phyloP scores from a whole-genome alignment of 2,329 filamentous ascomycete species.

The Dactylonectria macrodidyma region DNA sequence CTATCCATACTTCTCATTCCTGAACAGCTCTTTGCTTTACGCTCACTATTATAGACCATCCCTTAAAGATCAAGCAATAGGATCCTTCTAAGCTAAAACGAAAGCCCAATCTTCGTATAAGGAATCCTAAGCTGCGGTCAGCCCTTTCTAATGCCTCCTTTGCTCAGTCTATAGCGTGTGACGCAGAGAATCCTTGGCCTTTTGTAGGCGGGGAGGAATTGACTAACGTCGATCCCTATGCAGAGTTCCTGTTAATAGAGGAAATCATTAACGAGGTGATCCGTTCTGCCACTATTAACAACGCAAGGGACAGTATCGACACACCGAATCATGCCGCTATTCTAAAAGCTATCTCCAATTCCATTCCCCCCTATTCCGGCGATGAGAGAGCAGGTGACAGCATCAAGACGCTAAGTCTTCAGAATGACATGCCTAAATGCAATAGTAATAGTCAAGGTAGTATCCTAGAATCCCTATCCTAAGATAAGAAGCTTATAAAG shows the following conservation, averaged over 20 bases:
- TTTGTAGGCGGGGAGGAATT: slow-evolving; percentile 1
- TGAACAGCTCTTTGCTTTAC: neutral
- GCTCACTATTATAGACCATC: neutral
- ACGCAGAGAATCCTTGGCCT: slow-evolving; percentile 4
- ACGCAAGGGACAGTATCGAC: neutral
- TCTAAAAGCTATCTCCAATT: neutral
- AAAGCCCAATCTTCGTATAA: neutral
- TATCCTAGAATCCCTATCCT: neutral
- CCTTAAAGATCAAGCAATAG: slow-evolving; percentile 1
- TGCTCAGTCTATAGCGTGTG: neutral
- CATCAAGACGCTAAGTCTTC: neutral
- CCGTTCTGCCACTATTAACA: neutral
- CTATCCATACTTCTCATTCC: slow-evolving; percentile 9
- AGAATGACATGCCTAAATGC: neutral
- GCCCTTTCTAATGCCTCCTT: neutral
- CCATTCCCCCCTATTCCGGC: neutral
- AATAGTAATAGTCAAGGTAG: neutral
- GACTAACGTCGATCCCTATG: neutral
- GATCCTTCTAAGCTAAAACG: slow-evolving; percentile 4
- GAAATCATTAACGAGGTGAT: neutral
- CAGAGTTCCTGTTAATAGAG: neutral
- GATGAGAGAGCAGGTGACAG: neutral
- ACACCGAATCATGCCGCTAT: neutral
- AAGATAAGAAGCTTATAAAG: neutral
- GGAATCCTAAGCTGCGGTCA: neutral